A percentile compares a stretch with the other conserved stretches of the same genome.
Conservation (phyloP, 768 basidiomycete species). For the Cystobasidium tubakii region DNA sequence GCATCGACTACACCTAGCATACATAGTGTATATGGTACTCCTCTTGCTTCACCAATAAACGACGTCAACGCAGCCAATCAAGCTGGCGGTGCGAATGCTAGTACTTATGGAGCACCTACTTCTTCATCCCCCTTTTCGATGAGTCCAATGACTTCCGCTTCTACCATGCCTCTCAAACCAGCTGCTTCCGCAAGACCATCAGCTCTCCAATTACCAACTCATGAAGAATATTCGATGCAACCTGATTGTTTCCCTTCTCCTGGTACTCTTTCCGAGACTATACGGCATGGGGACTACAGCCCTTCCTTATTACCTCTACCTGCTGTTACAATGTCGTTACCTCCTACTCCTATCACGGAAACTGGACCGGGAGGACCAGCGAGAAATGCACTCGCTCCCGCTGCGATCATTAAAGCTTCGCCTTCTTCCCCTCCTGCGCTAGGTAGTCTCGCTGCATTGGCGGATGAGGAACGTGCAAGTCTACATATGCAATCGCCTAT, state of each 20-base stretch:
- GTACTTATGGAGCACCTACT: neutral
- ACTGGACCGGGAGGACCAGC: neutral
- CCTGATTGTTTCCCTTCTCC: constrained; percentile 4
- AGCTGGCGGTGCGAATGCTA: neutral
- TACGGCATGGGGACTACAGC: neutral
- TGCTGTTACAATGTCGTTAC: neutral
- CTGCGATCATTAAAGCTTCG: neutral
- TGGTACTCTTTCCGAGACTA: neutral
- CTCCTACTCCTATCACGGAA: neutral
- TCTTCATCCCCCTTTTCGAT: neutral
- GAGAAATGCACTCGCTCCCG: neutral
- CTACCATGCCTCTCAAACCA: neutral
- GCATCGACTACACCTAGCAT: neutral
- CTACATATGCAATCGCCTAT: neutral
- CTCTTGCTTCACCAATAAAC: neutral
- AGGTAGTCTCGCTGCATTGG: neutral
- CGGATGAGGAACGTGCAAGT: neutral
- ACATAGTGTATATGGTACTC: constrained; percentile 1
- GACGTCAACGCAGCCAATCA: no score
- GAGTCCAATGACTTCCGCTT: constrained; percentile 6
- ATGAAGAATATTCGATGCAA: constrained; percentile 9
- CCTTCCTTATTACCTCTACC: neutral
- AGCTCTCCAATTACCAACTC: neutral
- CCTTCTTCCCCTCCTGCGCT: neutral
- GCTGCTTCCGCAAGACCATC: constrained; percentile 6